A percentile compares a stretch with the other conserved stretches of the same genome.
These are phyloP conservation scores for Candida dubliniensis DNA, from an alignment of 1,139 yeast genomes.

Conservation along the genomic window DNA sequence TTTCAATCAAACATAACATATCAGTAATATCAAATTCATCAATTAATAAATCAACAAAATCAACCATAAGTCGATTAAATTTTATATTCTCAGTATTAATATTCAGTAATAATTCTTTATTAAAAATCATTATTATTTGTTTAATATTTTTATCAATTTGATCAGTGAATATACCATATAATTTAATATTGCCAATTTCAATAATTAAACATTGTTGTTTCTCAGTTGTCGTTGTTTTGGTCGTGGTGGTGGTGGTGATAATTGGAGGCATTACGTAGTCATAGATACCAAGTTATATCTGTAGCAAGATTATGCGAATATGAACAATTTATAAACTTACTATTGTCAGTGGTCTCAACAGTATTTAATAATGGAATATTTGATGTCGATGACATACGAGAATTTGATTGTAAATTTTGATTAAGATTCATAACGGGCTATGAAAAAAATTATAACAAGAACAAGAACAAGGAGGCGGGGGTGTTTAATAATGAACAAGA, in stretches of 20 bases:
- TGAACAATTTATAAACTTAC: slow-evolving; percentile 1
- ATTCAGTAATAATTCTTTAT: slow-evolving; percentile 2
- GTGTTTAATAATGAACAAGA: not conserved
- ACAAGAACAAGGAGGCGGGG: not conserved
- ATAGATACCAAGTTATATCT: slow-evolving; percentile 20
- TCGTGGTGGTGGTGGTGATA: not conserved
- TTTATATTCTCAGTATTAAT: not conserved
- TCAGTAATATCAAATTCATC: slow-evolving; percentile 10
- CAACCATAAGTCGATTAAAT: slow-evolving; percentile 4
- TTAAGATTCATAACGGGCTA: slow-evolving; percentile 10
- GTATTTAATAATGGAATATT: slow-evolving; percentile 1
- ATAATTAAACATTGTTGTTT: slow-evolving; percentile 9
- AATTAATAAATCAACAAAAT: slow-evolving; percentile 11
- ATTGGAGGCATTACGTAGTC: slow-evolving; percentile 18
- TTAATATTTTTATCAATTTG: not conserved
- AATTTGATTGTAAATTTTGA: slow-evolving; percentile 8
- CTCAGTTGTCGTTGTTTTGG: not conserved
- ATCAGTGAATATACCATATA: slow-evolving; percentile 3
- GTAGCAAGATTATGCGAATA: slow-evolving; percentile 6
- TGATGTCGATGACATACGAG: not conserved
- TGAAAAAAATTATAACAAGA: not conserved
- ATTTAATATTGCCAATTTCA: slow-evolving; percentile 9
- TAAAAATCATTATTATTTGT: slow-evolving; percentile 7
- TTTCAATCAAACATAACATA: slow-evolving; percentile 10
- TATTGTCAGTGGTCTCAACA: not conserved